phyloP scores from a whole-genome alignment of 2,329 filamentous ascomycete species.

The Septoria linicola region DNA sequence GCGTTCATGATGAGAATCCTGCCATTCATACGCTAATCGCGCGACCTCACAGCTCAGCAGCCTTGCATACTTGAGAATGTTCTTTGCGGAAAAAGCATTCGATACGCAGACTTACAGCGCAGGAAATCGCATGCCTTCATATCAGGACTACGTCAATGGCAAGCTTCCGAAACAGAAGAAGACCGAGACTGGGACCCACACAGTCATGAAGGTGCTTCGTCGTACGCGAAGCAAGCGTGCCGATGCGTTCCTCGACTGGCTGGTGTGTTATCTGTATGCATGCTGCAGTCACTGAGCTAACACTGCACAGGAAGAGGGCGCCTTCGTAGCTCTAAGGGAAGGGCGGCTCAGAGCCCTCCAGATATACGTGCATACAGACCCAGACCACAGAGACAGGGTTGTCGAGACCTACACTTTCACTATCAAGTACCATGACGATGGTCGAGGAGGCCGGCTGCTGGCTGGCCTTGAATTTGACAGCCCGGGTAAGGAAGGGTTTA shows the following conservation, averaged over 20 bases:
- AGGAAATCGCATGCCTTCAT: conserved; percentile 29
- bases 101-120: conserved; percentile 32
- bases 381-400: conserved; percentile 37
- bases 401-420: conserved; percentile 53
- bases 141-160: conserved; percentile 36
- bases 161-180: conserved; percentile 17
- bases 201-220: conserved; percentile 41
- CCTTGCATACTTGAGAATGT: conserved; percentile 35
- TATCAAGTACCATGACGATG: conserved; percentile 43
- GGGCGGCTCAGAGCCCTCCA: conserved; percentile 48
- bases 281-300: conserved; percentile 25
- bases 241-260: conserved; percentile 48
- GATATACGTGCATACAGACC: conserved; percentile 47
- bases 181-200: conserved; percentile 14
- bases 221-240: conserved; percentile 43
- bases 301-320: conserved; percentile 48
- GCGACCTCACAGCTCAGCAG: conserved; percentile 40
- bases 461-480: conserved; percentile 34
- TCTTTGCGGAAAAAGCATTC: conserved; percentile 39
- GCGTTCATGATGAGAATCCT: neutral
- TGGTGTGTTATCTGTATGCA: conserved; percentile 40
- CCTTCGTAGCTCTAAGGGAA: conserved; percentile 48
- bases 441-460: conserved; percentile 18
- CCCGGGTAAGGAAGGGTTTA: conserved; percentile 36
- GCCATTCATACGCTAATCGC: conserved; percentile 4